Evolutionary conservation across 1,284 basidiomycete species (phyloP).

Genomic region (Xerocomus minutiporus): DNA sequence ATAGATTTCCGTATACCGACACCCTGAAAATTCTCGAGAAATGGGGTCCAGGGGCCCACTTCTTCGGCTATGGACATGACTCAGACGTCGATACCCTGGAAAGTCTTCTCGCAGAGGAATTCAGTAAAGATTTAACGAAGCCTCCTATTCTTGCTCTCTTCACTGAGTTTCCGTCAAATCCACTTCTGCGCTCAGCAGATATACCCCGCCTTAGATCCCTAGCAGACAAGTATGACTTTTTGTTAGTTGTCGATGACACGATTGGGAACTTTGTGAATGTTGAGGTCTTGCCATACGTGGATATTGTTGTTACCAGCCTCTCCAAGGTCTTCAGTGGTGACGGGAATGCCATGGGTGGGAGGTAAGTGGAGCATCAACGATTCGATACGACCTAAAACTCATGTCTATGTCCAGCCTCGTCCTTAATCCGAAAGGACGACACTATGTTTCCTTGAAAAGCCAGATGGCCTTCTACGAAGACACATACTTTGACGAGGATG

Average conservation of each 20-base stretch:
- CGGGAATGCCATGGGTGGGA: constrained; percentile 96
- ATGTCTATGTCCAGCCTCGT: constrained; percentile 49
- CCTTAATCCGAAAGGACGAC: constrained; percentile 74
- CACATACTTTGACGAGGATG: constrained; percentile 87
- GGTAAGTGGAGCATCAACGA: constrained; percentile 47
- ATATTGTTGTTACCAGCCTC: constrained; percentile 91
- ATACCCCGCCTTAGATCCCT: constrained; percentile 74
- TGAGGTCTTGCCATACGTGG: constrained; percentile 84
- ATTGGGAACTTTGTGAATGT: constrained; percentile 97
- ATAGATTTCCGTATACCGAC: constrained; percentile 93
- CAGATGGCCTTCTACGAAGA: constrained; percentile 79
- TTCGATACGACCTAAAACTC: neutral
- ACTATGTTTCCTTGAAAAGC: constrained; percentile 64
- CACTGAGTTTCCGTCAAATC: constrained; percentile 94
- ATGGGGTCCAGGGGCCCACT: constrained; percentile 94
- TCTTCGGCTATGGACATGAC: constrained; percentile 81
- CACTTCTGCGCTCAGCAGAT: constrained; percentile 81
- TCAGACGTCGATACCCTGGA: constrained; percentile 76
- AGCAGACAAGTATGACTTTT: constrained; percentile 86
- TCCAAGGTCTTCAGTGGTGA: constrained; percentile 96
- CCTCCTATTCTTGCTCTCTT: constrained; percentile 63
- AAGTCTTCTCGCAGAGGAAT: constrained; percentile 51
- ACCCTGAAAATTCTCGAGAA: constrained; percentile 96
- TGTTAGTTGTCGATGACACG: constrained; percentile 92
- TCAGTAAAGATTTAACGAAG: constrained; percentile 35